Percentiles rank a stretch among this genome's conserved stretches.
phyloP scores from a whole-genome alignment of 371 early-diverging fungal species.

The Quaeritorhiza haematococci region DNA sequence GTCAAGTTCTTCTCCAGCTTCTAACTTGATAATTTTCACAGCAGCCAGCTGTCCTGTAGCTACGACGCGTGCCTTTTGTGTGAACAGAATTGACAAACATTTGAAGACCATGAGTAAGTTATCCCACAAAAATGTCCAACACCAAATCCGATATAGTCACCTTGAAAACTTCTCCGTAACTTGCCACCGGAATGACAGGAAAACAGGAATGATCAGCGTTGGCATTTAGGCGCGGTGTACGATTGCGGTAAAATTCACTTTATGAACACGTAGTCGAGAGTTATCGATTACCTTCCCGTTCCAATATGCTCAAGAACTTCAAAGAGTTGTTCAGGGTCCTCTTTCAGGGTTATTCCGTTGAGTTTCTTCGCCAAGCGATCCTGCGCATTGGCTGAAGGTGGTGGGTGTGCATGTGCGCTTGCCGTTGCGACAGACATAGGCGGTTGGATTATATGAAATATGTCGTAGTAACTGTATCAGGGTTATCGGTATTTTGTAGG shows the following conservation, averaged over 20 bases:
- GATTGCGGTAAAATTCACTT: neutral
- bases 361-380: neutral
- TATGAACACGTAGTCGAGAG: neutral
- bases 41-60: conserved; percentile 31
- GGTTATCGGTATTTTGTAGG: no score
- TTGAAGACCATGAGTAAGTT: neutral
- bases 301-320: conserved; percentile 48
- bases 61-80: conserved; percentile 22
- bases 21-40: conserved; percentile 50
- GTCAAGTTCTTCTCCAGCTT: conserved; percentile 49
- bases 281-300: conserved; percentile 31
- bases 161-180: conserved; percentile 53
- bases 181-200: neutral
- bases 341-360: conserved; percentile 22
- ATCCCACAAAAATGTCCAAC: neutral
- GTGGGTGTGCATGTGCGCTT: no score
- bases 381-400: no score
- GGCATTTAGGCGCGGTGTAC: neutral
- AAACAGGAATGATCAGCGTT: neutral
- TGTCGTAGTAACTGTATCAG: no score
- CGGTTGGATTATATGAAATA: no score
- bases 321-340: conserved; percentile 42
- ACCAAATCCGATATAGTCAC: conserved; percentile 11
- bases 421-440: no score
- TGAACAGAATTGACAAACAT: neutral